These are phyloP conservation scores for Periconia digitata DNA, from an alignment of 2,329 filamentous ascomycete genomes.

Conservation along the genomic window DNA sequence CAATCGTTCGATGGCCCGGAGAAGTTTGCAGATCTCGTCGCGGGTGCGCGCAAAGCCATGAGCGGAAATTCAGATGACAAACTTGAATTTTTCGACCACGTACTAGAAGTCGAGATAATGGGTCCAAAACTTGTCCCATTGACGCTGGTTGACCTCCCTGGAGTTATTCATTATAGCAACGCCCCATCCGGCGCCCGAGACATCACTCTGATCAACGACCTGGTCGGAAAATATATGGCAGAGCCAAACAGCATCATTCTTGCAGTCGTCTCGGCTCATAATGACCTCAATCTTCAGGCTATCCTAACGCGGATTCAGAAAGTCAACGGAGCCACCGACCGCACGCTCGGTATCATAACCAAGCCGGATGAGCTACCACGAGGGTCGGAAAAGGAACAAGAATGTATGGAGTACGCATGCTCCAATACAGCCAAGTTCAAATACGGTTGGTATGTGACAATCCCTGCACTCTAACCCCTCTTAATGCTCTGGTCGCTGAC, in stretches of 20 bases:
- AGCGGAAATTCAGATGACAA: slow-evolving; percentile 1
- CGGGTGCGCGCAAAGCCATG: slow-evolving; percentile 5
- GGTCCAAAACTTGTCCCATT: slow-evolving; percentile 12
- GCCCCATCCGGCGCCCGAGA: slow-evolving; percentile 26
- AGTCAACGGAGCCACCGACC: slow-evolving; percentile 5
- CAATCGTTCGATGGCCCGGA: slow-evolving; percentile 5
- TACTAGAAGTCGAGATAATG: slow-evolving; percentile 18
- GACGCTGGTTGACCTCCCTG: slow-evolving; percentile 35
- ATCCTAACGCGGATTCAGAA: slow-evolving; percentile 5
- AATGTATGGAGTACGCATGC: slow-evolving; percentile 6
- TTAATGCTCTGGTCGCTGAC: slow-evolving; percentile 4
- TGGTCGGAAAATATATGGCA: slow-evolving; percentile 57
- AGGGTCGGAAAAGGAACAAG: slow-evolving; percentile 6
- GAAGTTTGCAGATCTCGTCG: slow-evolving; percentile 6
- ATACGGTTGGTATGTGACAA: slow-evolving; percentile 7
- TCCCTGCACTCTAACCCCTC: slow-evolving; percentile 3
- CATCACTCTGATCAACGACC: slow-evolving; percentile 29
- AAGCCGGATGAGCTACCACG: slow-evolving; percentile 24
- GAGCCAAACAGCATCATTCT: slow-evolving; percentile 60
- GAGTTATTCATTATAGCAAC: slow-evolving; percentile 33
- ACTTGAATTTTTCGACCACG: slow-evolving; percentile 16
- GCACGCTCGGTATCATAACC: slow-evolving; percentile 6
- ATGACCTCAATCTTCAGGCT: slow-evolving; percentile 37
- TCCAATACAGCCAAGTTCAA: slow-evolving; percentile 5
- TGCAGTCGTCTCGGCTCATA: slow-evolving; percentile 44